phyloP scores from a whole-genome alignment of 192 early-diverging fungal genomes.

The Umbelopsis sp. region DNA sequence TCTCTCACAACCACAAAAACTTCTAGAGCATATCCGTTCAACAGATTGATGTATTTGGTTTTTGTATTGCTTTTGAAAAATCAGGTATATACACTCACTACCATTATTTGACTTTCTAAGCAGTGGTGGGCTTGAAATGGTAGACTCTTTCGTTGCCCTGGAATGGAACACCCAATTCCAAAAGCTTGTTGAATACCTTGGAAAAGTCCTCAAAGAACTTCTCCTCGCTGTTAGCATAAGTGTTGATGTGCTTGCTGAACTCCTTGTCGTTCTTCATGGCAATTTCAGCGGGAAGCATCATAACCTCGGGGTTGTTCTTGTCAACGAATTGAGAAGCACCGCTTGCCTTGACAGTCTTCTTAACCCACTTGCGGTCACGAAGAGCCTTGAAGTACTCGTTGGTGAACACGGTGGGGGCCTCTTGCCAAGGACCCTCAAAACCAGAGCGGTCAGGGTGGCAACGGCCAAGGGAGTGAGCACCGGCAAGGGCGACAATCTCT shows the following conservation, averaged over 20 bases:
- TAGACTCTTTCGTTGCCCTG: constrained; percentile 69
- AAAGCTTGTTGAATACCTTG: constrained; percentile 80
- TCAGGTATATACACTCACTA: constrained; percentile 22
- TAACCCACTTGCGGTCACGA: constrained; percentile 77
- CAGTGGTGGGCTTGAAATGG: constrained; percentile 60
- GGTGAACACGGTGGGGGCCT: constrained; percentile 85
- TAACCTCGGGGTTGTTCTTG: constrained; percentile 64
- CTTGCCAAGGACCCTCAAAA: constrained; percentile 88
- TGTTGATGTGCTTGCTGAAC: constrained; percentile 77
- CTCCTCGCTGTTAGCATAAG: constrained; percentile 85
- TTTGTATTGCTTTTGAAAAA: neutral
- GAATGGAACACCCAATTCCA: constrained; percentile 83
- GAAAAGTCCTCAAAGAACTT: constrained; percentile 93
- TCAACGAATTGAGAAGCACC: constrained; percentile 90
- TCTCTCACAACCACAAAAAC: too few species aligned
- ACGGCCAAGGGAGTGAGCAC: constrained; percentile 78
- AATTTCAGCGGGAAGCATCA: constrained; percentile 70
- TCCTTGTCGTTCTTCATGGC: constrained; percentile 57
- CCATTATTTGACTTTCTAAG: constrained; percentile 32
- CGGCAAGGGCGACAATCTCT: constrained; percentile 83
- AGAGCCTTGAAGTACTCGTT: constrained; percentile 89
- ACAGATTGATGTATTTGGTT: too few species aligned
- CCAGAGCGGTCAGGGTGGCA: constrained; percentile 78
- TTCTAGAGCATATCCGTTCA: too few species aligned
- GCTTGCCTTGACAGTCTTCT: constrained; percentile 69